Conservation (phyloP, 2,329 filamentous ascomycete genomes). For the Alternaria sp. region DNA sequence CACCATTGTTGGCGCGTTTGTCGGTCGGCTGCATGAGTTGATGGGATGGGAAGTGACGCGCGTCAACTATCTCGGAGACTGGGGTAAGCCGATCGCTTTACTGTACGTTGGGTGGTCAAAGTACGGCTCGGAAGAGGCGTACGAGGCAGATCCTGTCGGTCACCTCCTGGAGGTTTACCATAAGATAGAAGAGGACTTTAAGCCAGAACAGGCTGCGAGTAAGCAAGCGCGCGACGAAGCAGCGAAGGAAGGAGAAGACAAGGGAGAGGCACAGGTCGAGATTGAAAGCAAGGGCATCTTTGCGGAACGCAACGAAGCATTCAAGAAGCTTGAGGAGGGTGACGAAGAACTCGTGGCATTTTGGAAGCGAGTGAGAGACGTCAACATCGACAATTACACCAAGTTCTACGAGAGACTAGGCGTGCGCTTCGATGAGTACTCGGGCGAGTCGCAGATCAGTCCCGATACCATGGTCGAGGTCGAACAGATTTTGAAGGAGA, state of each 20-base stretch:
- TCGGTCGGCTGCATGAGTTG: conserved; percentile 67
- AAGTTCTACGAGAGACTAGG: conserved; percentile 75
- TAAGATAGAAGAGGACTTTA: conserved; percentile 67
- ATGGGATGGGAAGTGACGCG: conserved; percentile 69
- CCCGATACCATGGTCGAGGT: conserved; percentile 72
- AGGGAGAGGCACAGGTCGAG: conserved; percentile 36
- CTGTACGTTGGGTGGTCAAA: conserved; percentile 71
- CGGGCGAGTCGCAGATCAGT: conserved; percentile 77
- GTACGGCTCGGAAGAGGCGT: conserved; percentile 71
- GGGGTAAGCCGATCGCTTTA: conserved; percentile 71
- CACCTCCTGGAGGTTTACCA: conserved; percentile 78
- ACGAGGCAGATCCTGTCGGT: conserved; percentile 71
- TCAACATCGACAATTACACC: conserved; percentile 73
- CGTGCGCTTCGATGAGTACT: conserved; percentile 75
- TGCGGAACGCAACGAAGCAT: conserved; percentile 60
- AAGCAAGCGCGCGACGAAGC: conserved; percentile 62
- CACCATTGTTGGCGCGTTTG: conserved; percentile 71
- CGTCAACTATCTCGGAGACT: conserved; percentile 74
- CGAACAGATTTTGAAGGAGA: conserved; percentile 69
- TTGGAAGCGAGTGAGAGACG: conserved; percentile 72
- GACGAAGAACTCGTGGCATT: conserved; percentile 67
- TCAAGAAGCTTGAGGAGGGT: conserved; percentile 75
- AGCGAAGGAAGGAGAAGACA: conserved; percentile 62
- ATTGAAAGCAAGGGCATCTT: conserved; percentile 45
- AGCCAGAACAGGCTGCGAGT: conserved; percentile 66